These are phyloP conservation scores for Clitocybe nebularis DNA, from an alignment of 1,284 basidiomycete genomes.

Conservation along the genomic window DNA sequence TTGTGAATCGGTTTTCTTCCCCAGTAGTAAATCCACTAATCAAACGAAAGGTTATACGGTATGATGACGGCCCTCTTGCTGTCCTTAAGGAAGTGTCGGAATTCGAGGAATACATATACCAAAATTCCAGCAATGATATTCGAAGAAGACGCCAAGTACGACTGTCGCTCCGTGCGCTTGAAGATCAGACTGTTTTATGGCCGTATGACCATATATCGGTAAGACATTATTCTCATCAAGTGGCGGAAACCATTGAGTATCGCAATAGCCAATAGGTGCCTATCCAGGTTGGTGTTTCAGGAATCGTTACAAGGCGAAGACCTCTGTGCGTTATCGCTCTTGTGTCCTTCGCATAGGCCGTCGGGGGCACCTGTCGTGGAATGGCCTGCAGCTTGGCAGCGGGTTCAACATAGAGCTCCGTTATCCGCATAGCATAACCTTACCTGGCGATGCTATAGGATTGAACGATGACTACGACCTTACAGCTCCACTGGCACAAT, in stretches of 20 bases:
- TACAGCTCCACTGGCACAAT: conserved; percentile 58
- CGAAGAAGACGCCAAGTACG: conserved; percentile 57
- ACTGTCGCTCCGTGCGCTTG: conserved; percentile 64
- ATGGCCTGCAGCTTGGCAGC: conserved; percentile 59
- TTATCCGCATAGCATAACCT: conserved; percentile 50
- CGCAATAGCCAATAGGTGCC: conserved; percentile 14
- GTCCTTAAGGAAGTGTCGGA: conserved; percentile 48
- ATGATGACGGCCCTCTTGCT: conserved; percentile 58
- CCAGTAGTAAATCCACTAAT: conserved; percentile 2
- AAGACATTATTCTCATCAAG: conserved; percentile 18
- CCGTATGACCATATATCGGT: conserved; percentile 62
- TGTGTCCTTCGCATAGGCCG: conserved; percentile 56
- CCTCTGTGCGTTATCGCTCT: conserved; percentile 43
- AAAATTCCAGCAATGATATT: conserved; percentile 58
- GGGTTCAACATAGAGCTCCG: conserved; percentile 66
- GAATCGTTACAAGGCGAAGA: conserved; percentile 44
- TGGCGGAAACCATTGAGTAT: neutral
- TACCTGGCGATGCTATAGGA: conserved; percentile 58
- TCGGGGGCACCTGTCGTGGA: conserved; percentile 53
- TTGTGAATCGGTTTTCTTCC: conserved; percentile 41
- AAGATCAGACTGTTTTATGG: conserved; percentile 62
- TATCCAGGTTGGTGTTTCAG: conserved; percentile 7
- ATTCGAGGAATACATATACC: conserved; percentile 57
- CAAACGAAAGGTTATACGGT: conserved; percentile 56
- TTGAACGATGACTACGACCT: conserved; percentile 67